phyloP scores from a whole-genome alignment of 108 stramenopile genomes.

The Cyclostephanos tholiformis region DNA sequence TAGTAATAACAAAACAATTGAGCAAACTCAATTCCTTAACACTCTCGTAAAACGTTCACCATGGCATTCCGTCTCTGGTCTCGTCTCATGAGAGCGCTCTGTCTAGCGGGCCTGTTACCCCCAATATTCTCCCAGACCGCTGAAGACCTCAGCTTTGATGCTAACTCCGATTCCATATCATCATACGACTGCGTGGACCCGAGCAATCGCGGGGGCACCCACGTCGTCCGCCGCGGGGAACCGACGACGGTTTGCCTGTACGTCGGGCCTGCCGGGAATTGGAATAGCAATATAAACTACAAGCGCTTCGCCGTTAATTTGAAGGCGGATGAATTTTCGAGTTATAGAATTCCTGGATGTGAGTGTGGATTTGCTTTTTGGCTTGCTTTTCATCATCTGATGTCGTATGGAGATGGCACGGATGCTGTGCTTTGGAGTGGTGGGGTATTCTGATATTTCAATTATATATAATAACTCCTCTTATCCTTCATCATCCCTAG shows the following conservation, averaged over 20 bases:
- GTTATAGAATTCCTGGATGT: slow-evolving; percentile 45
- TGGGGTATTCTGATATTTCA: background rate
- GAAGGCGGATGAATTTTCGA: slow-evolving; percentile 47
- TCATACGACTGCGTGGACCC: slow-evolving; percentile 37
- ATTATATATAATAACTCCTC: background rate
- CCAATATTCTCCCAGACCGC: background rate
- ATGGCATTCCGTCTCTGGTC: background rate
- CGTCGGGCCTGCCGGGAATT: slow-evolving; percentile 40
- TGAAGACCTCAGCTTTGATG: background rate
- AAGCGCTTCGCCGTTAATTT: slow-evolving; percentile 44
- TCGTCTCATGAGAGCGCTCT: background rate
- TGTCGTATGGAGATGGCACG: background rate
- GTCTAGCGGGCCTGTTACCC: background rate
- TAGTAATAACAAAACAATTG: no score
- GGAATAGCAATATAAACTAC: slow-evolving; percentile 38
- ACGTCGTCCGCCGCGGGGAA: slow-evolving; percentile 28
- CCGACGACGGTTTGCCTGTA: slow-evolving; percentile 44
- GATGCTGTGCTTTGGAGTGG: no score
- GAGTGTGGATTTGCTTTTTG: slow-evolving; percentile 9
- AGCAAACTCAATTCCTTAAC: no score
- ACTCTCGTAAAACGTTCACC: no score
- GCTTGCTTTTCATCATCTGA: background rate
- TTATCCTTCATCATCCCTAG: slow-evolving; percentile 12
- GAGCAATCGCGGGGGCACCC: slow-evolving; percentile 13
- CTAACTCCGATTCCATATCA: background rate